A percentile compares a stretch with the other conserved stretches of the same genome.
Conservation (phyloP, 345 rosid species). For the Eucalyptus marginata region DNA sequence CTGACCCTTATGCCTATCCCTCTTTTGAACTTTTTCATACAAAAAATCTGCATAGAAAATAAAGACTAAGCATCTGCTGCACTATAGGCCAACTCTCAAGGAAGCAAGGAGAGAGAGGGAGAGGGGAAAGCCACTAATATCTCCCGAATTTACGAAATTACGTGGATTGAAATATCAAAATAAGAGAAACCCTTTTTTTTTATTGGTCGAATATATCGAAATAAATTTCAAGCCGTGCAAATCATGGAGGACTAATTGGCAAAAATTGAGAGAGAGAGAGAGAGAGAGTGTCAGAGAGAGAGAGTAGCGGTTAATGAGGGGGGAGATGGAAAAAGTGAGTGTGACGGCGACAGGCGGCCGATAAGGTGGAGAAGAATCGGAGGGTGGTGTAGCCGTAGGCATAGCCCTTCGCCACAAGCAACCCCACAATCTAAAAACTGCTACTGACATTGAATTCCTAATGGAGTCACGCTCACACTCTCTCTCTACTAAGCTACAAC, state of each 20-base stretch:
- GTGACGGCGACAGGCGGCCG: neutral
- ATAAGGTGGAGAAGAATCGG: neutral
- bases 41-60: neutral
- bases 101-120: too few relatives aligned
- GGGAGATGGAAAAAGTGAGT: neutral
- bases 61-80: neutral
- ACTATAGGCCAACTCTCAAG: neutral
- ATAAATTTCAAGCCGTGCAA: neutral
- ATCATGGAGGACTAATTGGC: neutral
- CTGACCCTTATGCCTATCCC: neutral
- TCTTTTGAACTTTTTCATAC: neutral
- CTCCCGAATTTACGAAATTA: neutral
- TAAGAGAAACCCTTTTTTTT: neutral
- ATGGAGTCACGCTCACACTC: neutral
- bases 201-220: neutral
- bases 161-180: neutral
- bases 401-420: neutral
- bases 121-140: too few relatives aligned
- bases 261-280: neutral
- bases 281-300: neutral
- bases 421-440: neutral
- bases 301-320: neutral
- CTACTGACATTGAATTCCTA: neutral
- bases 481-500: neutral
- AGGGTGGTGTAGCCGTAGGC: neutral